A percentile compares a stretch with the other conserved stretches of the same genome.
Evolutionary conservation across 331 rosid species (phyloP).

Genomic region (Rosa hybrid): DNA sequence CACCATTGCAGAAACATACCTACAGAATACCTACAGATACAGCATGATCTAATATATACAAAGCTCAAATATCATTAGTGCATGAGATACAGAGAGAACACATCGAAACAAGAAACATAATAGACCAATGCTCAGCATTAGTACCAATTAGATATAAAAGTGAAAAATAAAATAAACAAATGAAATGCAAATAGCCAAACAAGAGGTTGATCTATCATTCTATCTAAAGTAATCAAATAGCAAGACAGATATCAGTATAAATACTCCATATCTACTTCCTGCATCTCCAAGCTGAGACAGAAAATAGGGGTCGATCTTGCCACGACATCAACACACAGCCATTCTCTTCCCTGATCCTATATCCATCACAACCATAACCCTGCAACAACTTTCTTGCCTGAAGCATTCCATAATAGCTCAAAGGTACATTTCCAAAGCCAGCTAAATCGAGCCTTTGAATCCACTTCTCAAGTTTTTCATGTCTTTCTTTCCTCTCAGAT

Average conservation of each 20-base stretch:
- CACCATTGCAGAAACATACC: no score
- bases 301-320: slow-evolving; percentile 79
- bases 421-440: slow-evolving; percentile 58
- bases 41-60: no score
- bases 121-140: no score
- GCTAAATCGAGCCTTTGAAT: slow-evolving; percentile 60
- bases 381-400: slow-evolving; percentile 68
- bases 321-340: slow-evolving; percentile 68
- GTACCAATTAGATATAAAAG: no score
- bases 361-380: slow-evolving; percentile 79
- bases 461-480: slow-evolving; percentile 83
- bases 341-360: slow-evolving; percentile 73
- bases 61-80: no score
- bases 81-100: no score
- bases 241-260: slow-evolving; percentile 1
- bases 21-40: no score
- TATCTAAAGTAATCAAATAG: neutral
- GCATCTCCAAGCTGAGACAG: slow-evolving; percentile 82
- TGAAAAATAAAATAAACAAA: no score
- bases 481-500: slow-evolving; percentile 77
- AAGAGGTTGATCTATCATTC: no score
- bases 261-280: slow-evolving; percentile 51
- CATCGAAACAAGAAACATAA: no score
- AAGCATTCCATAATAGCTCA: slow-evolving; percentile 71
- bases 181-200: no score